Percentiles rank a stretch among this genome's conserved stretches.
phyloP scores from a whole-genome alignment of 2,329 filamentous ascomycete genomes.

The Pseudogymnoascus sp. region DNA sequence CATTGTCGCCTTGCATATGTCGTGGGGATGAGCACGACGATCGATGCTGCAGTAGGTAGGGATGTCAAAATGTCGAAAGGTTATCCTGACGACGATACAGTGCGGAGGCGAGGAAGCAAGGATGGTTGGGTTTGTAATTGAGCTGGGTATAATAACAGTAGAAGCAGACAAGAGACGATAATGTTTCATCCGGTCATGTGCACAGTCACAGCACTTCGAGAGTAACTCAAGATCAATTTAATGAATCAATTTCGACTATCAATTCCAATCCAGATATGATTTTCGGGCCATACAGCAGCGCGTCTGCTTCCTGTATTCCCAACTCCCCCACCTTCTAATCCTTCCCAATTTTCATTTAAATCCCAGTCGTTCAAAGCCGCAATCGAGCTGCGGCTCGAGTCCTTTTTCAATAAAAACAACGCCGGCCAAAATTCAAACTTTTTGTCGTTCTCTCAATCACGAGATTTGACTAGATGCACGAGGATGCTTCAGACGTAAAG shows the following conservation, averaged over 20 bases:
- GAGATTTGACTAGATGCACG: background rate
- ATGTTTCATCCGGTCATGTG: background rate
- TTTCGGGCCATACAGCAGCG: constrained; percentile 7
- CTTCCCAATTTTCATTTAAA: background rate
- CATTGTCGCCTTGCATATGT: background rate
- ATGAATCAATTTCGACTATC: background rate
- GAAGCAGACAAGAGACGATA: background rate
- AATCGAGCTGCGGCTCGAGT: constrained; percentile 1
- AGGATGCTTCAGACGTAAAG: background rate
- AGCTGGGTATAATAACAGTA: no score
- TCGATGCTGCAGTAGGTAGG: background rate
- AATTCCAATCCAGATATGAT: background rate
- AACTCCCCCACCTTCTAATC: background rate
- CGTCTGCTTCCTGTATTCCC: constrained; percentile 5
- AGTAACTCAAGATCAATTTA: background rate
- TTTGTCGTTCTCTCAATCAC: constrained; percentile 4
- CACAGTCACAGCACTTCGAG: background rate
- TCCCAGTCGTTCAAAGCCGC: background rate
- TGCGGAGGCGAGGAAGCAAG: background rate
- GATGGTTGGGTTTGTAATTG: no score
- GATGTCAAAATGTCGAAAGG: background rate
- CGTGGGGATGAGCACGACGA: background rate
- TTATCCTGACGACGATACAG: background rate
- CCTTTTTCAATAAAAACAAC: background rate
- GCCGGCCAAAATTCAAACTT: constrained; percentile 7